A percentile compares a stretch with the other conserved stretches of the same genome.
Conservation (phyloP, 441 rosid species). For the Hypseocharis bilobata region DNA sequence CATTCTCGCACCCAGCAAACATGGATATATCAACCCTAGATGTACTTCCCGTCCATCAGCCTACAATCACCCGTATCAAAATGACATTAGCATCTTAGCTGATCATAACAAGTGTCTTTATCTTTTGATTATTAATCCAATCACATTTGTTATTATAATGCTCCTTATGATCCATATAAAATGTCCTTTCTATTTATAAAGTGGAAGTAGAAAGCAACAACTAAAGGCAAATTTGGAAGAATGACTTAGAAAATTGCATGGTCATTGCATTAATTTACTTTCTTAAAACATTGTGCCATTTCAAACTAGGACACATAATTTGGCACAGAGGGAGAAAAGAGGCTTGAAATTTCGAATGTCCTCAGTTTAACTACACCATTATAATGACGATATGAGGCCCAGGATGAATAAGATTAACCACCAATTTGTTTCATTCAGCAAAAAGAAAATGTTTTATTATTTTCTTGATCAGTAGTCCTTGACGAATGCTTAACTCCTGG, state of each 20-base stretch:
- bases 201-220: neutral
- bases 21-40: slow-evolving; percentile 75
- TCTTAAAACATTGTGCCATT: neutral
- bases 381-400: too few species aligned
- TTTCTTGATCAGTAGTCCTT: neutral
- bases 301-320: slow-evolving; percentile 1
- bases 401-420: too few species aligned
- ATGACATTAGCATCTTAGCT: neutral
- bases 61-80: slow-evolving; percentile 31
- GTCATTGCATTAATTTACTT: neutral
- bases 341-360: too few species aligned
- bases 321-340: neutral
- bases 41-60: slow-evolving; percentile 89
- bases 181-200: neutral
- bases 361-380: too few species aligned
- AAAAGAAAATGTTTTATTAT: neutral
- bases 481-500: neutral
- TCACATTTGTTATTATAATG: neutral
- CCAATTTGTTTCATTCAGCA: too few species aligned
- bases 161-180: neutral
- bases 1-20: slow-evolving; percentile 84
- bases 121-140: neutral
- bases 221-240: neutral
- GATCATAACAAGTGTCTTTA: slow-evolving; percentile 8
- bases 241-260: neutral